phyloP scores from a whole-genome alignment of 495 filamentous ascomycete species.

The Immersiella caudata region DNA sequence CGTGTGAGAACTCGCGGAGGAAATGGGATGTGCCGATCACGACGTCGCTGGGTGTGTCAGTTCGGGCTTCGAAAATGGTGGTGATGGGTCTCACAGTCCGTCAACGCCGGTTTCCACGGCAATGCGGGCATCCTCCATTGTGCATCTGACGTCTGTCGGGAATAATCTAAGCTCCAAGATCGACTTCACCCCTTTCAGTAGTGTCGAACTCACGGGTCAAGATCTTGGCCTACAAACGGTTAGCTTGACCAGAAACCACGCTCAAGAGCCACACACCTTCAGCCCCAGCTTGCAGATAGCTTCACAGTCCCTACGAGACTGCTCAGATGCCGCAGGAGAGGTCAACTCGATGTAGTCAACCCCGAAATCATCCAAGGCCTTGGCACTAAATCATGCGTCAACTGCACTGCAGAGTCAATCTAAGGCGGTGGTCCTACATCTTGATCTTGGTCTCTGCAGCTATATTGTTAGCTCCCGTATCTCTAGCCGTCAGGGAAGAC shows the following conservation, averaged over 20 bases:
- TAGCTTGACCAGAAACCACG: constrained; percentile 18
- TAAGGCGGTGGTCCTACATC: constrained; percentile 47
- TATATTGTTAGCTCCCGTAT: background rate
- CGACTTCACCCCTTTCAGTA: background rate
- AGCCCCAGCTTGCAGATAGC: constrained; percentile 84
- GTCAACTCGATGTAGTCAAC: constrained; percentile 88
- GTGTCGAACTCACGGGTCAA: background rate
- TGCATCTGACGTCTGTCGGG: constrained; percentile 72
- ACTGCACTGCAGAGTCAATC: background rate
- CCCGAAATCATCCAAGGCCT: constrained; percentile 76
- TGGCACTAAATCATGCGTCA: constrained; percentile 20
- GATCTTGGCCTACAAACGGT: constrained; percentile 45
- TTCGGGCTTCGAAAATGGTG: background rate
- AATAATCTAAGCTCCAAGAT: too few relatives aligned
- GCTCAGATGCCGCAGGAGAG: constrained; percentile 72
- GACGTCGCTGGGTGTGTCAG: constrained; percentile 54
- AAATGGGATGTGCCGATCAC: constrained; percentile 87
- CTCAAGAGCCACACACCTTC: constrained; percentile 50
- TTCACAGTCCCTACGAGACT: constrained; percentile 73
- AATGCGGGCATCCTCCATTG: constrained; percentile 84
- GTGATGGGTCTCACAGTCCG: constrained; percentile 38
- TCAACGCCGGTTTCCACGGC: constrained; percentile 74
- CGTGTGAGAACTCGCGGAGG: constrained; percentile 83
- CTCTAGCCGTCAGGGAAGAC: background rate
- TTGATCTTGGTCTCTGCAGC: constrained; percentile 71